Conservation (phyloP, 257 asterid species). For the Marsdenia floribunda region DNA sequence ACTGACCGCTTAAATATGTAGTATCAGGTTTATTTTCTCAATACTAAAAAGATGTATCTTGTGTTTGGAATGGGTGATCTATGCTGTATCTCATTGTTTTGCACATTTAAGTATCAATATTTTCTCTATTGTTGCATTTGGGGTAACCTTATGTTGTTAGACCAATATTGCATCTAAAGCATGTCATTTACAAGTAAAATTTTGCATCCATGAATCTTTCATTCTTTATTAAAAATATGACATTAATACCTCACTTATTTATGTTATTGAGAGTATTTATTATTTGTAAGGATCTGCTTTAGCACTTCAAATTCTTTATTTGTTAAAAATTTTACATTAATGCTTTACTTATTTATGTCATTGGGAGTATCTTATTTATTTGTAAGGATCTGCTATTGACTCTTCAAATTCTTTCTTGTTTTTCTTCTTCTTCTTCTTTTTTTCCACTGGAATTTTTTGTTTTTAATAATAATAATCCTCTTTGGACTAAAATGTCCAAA, state of each 20-base stretch:
- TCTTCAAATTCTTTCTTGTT: neutral
- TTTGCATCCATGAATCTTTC: neutral
- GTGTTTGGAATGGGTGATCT: neutral
- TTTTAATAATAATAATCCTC: neutral
- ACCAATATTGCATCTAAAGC: neutral
- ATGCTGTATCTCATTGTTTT: neutral
- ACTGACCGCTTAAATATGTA: neutral
- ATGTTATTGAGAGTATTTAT: neutral
- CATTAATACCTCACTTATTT: conserved; percentile 8
- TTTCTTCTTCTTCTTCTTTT: no score
- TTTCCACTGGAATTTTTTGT: neutral
- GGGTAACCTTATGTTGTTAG: neutral
- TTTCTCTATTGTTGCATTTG: neutral
- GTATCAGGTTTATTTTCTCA: neutral
- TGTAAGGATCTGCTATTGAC: neutral
- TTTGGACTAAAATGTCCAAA: neutral
- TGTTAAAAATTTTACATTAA: neutral
- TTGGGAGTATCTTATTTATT: neutral
- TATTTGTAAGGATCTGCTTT: neutral
- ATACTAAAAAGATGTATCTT: neutral
- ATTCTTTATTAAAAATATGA: neutral
- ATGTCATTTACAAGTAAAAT: neutral
- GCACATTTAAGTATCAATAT: neutral
- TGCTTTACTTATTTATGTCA: conserved; percentile 7
- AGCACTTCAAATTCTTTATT: neutral